Evolutionary conservation across 1,139 yeast genomes (phyloP).

Genomic region (Trichomonascaceae sp.): DNA sequence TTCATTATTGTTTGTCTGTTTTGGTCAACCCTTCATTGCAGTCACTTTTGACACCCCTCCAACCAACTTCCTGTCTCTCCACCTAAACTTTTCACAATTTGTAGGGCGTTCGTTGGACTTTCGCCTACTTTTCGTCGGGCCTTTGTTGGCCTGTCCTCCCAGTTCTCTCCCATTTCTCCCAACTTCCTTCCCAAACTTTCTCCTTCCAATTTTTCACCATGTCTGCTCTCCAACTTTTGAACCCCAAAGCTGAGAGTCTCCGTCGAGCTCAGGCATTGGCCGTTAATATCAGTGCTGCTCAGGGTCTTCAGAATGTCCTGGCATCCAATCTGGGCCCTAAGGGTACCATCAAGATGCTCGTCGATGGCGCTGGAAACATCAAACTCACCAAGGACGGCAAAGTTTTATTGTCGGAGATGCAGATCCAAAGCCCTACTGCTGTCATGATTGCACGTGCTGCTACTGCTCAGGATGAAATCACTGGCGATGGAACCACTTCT

Average conservation of each 20-base stretch:
- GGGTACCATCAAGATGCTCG: slow-evolving; percentile 93
- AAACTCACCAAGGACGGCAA: slow-evolving; percentile 97
- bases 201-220: not conserved
- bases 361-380: slow-evolving; percentile 93
- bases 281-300: slow-evolving; percentile 94
- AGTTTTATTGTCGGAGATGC: slow-evolving; percentile 91
- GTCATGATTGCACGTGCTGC: slow-evolving; percentile 98
- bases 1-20: not conserved
- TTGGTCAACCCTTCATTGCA: not conserved
- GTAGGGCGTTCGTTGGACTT: no score
- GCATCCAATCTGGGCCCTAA: slow-evolving; percentile 93
- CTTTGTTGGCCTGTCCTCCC: not conserved
- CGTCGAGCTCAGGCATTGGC: slow-evolving; percentile 92
- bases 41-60: no score
- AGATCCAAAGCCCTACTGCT: slow-evolving; percentile 99
- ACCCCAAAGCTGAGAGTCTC: slow-evolving; percentile 94
- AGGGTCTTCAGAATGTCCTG: slow-evolving; percentile 88
- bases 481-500: slow-evolving; percentile 99
- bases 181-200: not conserved
- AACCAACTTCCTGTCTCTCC: no score
- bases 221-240: slow-evolving; percentile 69
- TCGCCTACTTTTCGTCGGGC: not conserved
- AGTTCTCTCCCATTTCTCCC: not conserved
- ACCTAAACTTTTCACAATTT: not conserved
- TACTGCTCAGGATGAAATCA: slow-evolving; percentile 96